Evolutionary conservation across 2,329 filamentous ascomycete genomes (phyloP).

Genomic region (Fusarium avenaceum): DNA sequence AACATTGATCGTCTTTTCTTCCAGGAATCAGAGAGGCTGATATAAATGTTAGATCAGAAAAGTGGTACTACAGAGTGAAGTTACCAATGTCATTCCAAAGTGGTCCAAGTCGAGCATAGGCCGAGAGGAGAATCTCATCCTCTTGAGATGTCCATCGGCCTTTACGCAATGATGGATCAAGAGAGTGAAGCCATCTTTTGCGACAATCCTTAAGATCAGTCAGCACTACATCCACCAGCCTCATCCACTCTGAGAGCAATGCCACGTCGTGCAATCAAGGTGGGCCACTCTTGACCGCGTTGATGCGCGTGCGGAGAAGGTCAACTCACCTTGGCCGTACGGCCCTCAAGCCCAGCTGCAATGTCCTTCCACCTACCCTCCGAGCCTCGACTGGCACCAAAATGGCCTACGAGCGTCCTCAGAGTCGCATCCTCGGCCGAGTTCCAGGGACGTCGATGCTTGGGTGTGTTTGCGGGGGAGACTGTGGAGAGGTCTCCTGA

Average conservation of each 20-base stretch:
- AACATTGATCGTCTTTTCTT: slow-evolving; percentile 51
- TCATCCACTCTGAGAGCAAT: background rate
- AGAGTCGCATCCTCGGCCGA: slow-evolving; percentile 47
- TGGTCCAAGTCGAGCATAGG: slow-evolving; percentile 47
- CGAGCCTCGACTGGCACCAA: slow-evolving; percentile 46
- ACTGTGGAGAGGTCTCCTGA: slow-evolving; percentile 44
- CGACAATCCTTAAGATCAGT: slow-evolving; percentile 43
- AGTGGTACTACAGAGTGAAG: background rate
- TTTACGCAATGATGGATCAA: slow-evolving; percentile 49
- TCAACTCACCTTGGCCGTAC: slow-evolving; percentile 49
- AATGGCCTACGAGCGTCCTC: slow-evolving; percentile 48
- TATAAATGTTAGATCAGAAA: background rate
- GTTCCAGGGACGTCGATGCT: slow-evolving; percentile 47
- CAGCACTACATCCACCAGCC: background rate
- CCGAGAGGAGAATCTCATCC: slow-evolving; percentile 49
- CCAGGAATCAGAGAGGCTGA: slow-evolving; percentile 48
- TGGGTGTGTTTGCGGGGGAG: slow-evolving; percentile 40
- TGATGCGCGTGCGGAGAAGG: slow-evolving; percentile 2
- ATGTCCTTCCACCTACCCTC: slow-evolving; percentile 51
- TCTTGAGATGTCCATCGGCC: slow-evolving; percentile 50
- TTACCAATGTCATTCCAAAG: slow-evolving; percentile 49
- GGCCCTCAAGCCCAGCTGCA: slow-evolving; percentile 42
- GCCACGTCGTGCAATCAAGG: background rate
- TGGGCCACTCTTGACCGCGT: slow-evolving; percentile 9
- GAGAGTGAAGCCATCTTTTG: slow-evolving; percentile 51